Conservation (phyloP, 179 eudicot species). For the Spergularia azorica region DNA sequence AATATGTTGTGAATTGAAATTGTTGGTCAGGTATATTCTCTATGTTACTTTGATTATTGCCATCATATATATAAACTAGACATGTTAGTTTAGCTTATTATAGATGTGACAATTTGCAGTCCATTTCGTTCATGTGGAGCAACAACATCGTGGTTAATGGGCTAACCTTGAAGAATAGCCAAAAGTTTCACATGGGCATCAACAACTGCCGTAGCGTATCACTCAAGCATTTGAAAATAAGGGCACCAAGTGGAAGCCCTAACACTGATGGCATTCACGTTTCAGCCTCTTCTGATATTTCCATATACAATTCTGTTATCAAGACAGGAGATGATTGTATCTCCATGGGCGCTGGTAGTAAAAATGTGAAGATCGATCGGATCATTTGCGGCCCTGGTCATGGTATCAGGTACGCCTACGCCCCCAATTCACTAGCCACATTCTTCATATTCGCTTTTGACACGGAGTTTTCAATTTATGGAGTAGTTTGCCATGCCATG, state of each 20-base stretch:
- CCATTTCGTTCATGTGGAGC: slow-evolving; percentile 39
- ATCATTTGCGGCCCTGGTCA: slow-evolving; percentile 72
- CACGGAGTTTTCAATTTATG: too few relatives aligned
- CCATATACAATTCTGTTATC: slow-evolving; percentile 29
- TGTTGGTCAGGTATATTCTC: too few relatives aligned
- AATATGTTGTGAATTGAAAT: too few relatives aligned
- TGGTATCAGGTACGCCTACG: slow-evolving; percentile 50
- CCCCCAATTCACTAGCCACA: too few relatives aligned
- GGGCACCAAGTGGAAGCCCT: slow-evolving; percentile 56
- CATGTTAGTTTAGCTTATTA: neutral
- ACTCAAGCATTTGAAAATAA: slow-evolving; percentile 31
- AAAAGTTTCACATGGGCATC: slow-evolving; percentile 40
- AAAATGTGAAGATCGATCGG: slow-evolving; percentile 36
- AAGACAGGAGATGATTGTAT: slow-evolving; percentile 63
- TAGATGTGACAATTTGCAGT: slow-evolving; percentile 22
- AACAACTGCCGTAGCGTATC: slow-evolving; percentile 38
- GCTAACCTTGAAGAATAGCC: slow-evolving; percentile 49
- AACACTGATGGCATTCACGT: slow-evolving; percentile 68
- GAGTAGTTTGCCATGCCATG: too few relatives aligned
- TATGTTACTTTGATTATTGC: too few relatives aligned
- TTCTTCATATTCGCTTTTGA: too few relatives aligned
- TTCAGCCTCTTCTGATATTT: slow-evolving; percentile 38
- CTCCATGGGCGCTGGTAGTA: slow-evolving; percentile 51
- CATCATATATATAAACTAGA: too few relatives aligned
- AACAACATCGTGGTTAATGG: slow-evolving; percentile 34